Evolutionary conservation across 805 yeast genomes (phyloP).

Genomic region (Candida schatavii): DNA sequence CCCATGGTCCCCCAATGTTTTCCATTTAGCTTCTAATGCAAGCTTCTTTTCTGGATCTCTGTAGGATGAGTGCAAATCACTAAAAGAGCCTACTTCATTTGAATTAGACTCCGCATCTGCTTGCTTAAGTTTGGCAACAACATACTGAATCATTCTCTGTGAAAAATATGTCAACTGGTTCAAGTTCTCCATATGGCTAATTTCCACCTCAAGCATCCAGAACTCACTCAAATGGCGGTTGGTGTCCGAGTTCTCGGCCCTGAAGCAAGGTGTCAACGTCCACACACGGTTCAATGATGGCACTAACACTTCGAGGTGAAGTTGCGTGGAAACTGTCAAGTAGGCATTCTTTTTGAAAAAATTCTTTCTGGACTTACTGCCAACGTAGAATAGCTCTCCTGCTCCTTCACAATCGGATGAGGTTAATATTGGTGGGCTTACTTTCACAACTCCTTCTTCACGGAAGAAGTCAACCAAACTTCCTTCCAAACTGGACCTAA

Average conservation of each 20-base stretch:
- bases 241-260: slow-evolving; percentile 92
- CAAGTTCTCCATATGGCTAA: slow-evolving; percentile 61
- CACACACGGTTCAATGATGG: slow-evolving; percentile 77
- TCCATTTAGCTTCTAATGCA: slow-evolving; percentile 56
- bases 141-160: slow-evolving; percentile 65
- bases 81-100: slow-evolving; percentile 8
- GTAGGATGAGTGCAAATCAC: slow-evolving; percentile 27
- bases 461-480: slow-evolving; percentile 55
- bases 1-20: slow-evolving; percentile 33
- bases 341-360: slow-evolving; percentile 70
- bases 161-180: slow-evolving; percentile 60
- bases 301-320: slow-evolving; percentile 81
- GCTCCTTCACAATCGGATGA: slow-evolving; percentile 97
- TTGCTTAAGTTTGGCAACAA: slow-evolving; percentile 16
- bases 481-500: slow-evolving; percentile 66
- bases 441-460: slow-evolving; percentile 57
- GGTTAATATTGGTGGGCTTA: slow-evolving; percentile 83
- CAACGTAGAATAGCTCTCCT: slow-evolving; percentile 78
- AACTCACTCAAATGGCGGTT: slow-evolving; percentile 90
- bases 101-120: slow-evolving; percentile 2
- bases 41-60: slow-evolving; percentile 32
- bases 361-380: slow-evolving; percentile 26
- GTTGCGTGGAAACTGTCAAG: slow-evolving; percentile 87
- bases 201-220: slow-evolving; percentile 96
- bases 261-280: slow-evolving; percentile 86